Percentiles rank a stretch among this genome's conserved stretches.
Conservation (phyloP, 176 grass and related monocot species). For the Rhynchospora tenuis region DNA sequence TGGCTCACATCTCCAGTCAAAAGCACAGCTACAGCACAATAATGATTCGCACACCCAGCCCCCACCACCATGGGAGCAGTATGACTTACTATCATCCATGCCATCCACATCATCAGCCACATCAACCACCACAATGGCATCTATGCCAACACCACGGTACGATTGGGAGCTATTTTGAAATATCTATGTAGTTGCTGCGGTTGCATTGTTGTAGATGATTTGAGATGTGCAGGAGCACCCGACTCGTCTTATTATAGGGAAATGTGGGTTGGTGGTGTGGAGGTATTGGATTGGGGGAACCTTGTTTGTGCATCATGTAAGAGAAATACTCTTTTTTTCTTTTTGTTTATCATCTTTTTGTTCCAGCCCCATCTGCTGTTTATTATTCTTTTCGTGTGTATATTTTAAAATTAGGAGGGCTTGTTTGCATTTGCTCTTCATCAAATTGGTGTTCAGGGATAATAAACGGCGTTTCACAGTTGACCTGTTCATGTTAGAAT, state of each 20-base stretch:
- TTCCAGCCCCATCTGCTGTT: slow-evolving; percentile 33
- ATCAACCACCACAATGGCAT: slow-evolving; percentile 51
- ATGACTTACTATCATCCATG: slow-evolving; percentile 72
- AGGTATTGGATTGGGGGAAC: slow-evolving; percentile 14
- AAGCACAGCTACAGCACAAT: slow-evolving; percentile 1
- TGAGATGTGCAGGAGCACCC: slow-evolving; percentile 44
- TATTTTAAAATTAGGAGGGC: slow-evolving; percentile 37
- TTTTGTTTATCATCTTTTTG: slow-evolving; percentile 3
- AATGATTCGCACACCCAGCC: slow-evolving; percentile 6
- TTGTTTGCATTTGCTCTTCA: slow-evolving; percentile 49
- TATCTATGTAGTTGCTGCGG: background rate
- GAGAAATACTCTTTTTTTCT: slow-evolving; percentile 20
- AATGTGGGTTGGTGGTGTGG: slow-evolving; percentile 26
- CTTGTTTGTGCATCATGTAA: slow-evolving; percentile 33
- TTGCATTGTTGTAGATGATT: slow-evolving; percentile 16
- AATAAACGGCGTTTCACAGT: slow-evolving; percentile 18
- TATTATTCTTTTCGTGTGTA: slow-evolving; percentile 82
- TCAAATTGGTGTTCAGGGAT: slow-evolving; percentile 19
- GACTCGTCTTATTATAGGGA: slow-evolving; percentile 6
- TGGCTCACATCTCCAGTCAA: slow-evolving; percentile 1
- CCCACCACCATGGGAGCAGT: slow-evolving; percentile 62
- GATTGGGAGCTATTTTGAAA: slow-evolving; percentile 77
- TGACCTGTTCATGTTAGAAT: background rate
- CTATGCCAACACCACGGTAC: slow-evolving; percentile 39
- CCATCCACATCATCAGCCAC: slow-evolving; percentile 56